Percentiles rank a stretch among this genome's conserved stretches.
These are phyloP conservation scores for Aspergillus sergii DNA, from an alignment of 2,329 filamentous ascomycete genomes.

Conservation along the genomic window DNA sequence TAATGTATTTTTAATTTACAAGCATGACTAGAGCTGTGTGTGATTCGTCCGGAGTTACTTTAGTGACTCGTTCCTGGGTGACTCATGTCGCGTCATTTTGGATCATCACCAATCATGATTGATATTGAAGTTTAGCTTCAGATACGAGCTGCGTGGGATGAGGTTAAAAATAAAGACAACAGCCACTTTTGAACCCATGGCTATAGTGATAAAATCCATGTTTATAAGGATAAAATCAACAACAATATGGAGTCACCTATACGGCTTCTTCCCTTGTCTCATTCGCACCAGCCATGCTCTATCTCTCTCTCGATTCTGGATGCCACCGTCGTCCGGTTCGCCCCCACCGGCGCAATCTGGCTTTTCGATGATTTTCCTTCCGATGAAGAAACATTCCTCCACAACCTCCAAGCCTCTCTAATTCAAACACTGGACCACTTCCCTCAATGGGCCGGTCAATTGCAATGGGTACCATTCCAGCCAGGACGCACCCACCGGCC, in stretches of 20 bases:
- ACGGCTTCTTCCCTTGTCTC: background rate
- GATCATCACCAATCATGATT: background rate
- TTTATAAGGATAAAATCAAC: rapidly evolving
- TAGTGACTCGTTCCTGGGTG: background rate
- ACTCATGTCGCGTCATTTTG: background rate
- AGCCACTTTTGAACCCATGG: background rate
- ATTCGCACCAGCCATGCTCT: background rate
- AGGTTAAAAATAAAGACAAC: background rate
- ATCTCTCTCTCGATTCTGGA: background rate
- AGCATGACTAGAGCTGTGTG: rapidly evolving
- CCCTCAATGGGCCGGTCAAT: background rate
- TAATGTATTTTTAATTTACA: background rate
- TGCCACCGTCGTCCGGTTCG: background rate
- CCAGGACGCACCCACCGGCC: background rate
- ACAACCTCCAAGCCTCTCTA: background rate
- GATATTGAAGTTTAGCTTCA: background rate
- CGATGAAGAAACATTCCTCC: background rate
- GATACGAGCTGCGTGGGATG: background rate
- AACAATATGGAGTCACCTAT: background rate
- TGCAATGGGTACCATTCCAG: background rate
- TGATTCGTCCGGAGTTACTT: background rate
- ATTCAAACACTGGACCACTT: background rate
- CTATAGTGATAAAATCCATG: too few relatives aligned
- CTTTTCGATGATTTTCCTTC: background rate
- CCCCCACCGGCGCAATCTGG: background rate